Base-by-base conservation (phyloP, 495 filamentous ascomycete genomes). In the Podospora didyma region DNA sequence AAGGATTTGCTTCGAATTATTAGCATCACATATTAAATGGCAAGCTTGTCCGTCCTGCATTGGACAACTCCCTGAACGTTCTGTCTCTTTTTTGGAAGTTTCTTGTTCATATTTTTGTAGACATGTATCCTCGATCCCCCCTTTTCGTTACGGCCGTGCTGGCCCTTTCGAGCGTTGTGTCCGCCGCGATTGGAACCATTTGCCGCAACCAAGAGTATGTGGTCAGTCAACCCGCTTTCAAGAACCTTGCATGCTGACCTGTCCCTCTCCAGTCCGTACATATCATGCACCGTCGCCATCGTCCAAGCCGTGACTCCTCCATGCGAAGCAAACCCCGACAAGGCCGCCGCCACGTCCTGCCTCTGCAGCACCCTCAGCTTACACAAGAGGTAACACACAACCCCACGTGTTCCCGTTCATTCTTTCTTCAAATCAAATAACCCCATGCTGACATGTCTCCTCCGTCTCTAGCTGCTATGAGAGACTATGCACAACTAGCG, bases 191-290 rank as follows among this genome's bases (percentile, higher is more conserved):
- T 19, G 44, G 44, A 20, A 46, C 44, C 44, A 46, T 46, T 11
- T 46, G 44, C n/a, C 44, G 44, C 44, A 46, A 46, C 44, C 44
- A 46, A 22, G 44, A 46, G 44, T 46, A 46, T 1, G 19, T 46
- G 22, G 22, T 46, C 22, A 17, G 1, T 11, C 44, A 3, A 4
- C 44, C 16, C 2, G 21, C 44, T 21, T 46, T 22, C 11, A 16
- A 2, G 44, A n/a, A n/a, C n/a, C n/a, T n/a, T n/a, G n/a, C n/a
- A n/a, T 46, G 44, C 44, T 46, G 44, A 46, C 44, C 0, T 46
- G 11, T 16, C 21, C 22, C 12, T 20, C 22, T 9, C 2, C 44
- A 46, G 44, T 20, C 44, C 44, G 21, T 46, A 20, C 44, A 20
- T 46, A 46, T 20, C 44, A 3, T 46, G 44, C 44, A 22, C n/a